Percentiles rank a stretch among this genome's conserved stretches.
phyloP scores from a whole-genome alignment of 495 filamentous ascomycete genomes.

The Podospora bellae-mahoneyi region DNA sequence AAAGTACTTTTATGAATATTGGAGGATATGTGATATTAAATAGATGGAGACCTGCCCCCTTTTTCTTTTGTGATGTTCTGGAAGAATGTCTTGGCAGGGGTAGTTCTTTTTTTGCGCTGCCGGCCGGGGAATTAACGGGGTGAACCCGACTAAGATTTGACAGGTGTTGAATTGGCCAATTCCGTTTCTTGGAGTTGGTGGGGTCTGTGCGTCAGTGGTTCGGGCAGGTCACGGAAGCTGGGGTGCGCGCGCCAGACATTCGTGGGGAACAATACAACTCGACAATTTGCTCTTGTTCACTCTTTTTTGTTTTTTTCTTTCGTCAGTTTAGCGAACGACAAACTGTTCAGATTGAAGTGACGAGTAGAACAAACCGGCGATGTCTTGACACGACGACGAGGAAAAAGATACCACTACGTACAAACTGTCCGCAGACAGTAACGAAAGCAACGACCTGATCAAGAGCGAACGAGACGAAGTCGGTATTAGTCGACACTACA shows the following conservation, averaged over 20 bases:
- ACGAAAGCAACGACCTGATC: background rate
- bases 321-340: background rate
- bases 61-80: background rate
- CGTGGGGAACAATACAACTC: background rate
- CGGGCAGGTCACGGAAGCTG: background rate
- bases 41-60: background rate
- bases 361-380: background rate
- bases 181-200: background rate
- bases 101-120: background rate
- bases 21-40: no score
- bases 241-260: background rate
- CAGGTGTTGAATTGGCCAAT: conserved; percentile 6
- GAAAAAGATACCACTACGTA: no score
- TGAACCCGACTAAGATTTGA: background rate
- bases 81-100: background rate
- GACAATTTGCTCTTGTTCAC: background rate
- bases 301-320: background rate
- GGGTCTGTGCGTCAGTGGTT: background rate
- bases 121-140: background rate
- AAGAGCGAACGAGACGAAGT: background rate
- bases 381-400: background rate
- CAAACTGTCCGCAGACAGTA: background rate
- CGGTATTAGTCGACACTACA: background rate
- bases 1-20: background rate
- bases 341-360: no score